These are phyloP conservation scores for Lipomyces oligophaga DNA, from an alignment of 805 yeast species.

Conservation along the genomic window DNA sequence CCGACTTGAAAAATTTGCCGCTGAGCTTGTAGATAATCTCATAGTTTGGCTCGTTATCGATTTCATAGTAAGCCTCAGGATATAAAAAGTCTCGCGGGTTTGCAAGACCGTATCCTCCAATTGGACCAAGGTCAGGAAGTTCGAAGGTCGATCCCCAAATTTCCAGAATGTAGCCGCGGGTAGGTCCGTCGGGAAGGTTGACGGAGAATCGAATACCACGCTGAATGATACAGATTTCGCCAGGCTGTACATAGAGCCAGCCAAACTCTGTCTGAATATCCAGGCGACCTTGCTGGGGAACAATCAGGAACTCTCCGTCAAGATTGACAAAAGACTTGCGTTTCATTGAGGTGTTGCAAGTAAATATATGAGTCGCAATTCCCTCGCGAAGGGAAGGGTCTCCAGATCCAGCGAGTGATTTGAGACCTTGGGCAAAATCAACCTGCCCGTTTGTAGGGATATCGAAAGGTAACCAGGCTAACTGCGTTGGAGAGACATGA, in stretches of 20 bases:
- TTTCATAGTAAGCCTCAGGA: conserved; percentile 33
- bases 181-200: conserved; percentile 23
- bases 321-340: conserved; percentile 31
- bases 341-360: conserved; percentile 29
- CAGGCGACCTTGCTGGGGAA: conserved; percentile 32
- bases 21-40: conserved; percentile 24
- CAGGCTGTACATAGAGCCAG: conserved; percentile 30
- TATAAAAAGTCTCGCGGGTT: conserved; percentile 34
- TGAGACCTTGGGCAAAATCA: conserved; percentile 30
- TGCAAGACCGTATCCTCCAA: conserved; percentile 35
- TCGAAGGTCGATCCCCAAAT: conserved; percentile 33
- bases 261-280: conserved; percentile 35
- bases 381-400: conserved; percentile 31
- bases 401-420: conserved; percentile 32
- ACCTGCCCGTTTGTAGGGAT: conserved; percentile 14
- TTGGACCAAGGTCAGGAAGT: conserved; percentile 35
- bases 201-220: conserved; percentile 32
- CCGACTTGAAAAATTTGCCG: conserved; percentile 19
- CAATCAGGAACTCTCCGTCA: conserved; percentile 34
- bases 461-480: conserved; percentile 32
- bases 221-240: conserved; percentile 33
- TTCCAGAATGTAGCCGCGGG: conserved; percentile 33
- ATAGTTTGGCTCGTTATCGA: conserved; percentile 29
- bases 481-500: conserved; percentile 30
- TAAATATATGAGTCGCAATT: conserved; percentile 30